A percentile compares a stretch with the other conserved stretches of the same genome.
phyloP scores from a whole-genome alignment of 371 early-diverging fungal genomes.

The Mortierella sp. region DNA sequence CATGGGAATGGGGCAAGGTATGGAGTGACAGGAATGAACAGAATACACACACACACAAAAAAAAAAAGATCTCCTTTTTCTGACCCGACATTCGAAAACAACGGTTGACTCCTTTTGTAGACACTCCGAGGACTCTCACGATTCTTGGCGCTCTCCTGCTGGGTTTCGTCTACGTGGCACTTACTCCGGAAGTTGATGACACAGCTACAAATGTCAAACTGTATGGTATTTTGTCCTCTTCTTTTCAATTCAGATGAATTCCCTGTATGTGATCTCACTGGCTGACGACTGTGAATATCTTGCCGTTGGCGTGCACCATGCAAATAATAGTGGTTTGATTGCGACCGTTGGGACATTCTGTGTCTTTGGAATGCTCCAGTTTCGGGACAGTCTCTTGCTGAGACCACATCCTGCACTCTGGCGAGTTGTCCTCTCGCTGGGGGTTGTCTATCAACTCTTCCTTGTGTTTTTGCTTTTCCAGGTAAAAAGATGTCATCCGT shows the following conservation, averaged over 20 bases:
- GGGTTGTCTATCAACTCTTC: conserved; percentile 88
- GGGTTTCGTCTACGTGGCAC: conserved; percentile 54
- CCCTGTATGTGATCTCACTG: not conserved
- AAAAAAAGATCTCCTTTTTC: not conserved
- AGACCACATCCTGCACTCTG: conserved; percentile 96
- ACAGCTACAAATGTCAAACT: conserved; percentile 53
- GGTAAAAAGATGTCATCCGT: conserved; percentile 55
- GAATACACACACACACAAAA: too few relatives aligned
- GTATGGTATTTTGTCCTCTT: conserved; percentile 19
- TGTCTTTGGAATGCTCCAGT: conserved; percentile 87
- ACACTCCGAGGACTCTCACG: conserved; percentile 50
- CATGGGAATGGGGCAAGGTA: not conserved
- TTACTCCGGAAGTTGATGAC: conserved; percentile 53
- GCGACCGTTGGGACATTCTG: conserved; percentile 80
- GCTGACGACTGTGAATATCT: not conserved
- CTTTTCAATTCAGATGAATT: not conserved
- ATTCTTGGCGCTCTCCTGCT: conserved; percentile 51
- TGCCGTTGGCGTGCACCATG: not conserved
- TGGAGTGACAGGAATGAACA: not conserved
- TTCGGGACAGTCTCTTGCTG: conserved; percentile 94
- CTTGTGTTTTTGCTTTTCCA: conserved; percentile 92
- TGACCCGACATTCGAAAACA: not conserved
- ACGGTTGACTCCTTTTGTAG: conserved; percentile 16
- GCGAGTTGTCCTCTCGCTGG: conserved; percentile 86
- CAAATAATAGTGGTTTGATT: conserved; percentile 62